Evolutionary conservation across 768 basidiomycete genomes (phyloP).

Genomic region (Leccinum aurantiacum): DNA sequence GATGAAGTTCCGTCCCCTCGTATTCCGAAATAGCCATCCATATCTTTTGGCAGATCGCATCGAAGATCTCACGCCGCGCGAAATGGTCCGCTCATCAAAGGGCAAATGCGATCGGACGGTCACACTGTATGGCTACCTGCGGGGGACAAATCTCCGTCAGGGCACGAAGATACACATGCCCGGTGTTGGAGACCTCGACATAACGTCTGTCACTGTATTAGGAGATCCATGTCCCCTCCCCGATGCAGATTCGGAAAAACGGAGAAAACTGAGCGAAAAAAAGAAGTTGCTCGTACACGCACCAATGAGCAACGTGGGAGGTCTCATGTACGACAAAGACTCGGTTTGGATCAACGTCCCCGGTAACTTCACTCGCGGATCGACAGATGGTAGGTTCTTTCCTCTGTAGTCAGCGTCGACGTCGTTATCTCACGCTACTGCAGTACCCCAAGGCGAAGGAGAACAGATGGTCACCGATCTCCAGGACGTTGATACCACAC

Average conservation of each 20-base stretch:
- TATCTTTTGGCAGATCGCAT: conserved; percentile 94
- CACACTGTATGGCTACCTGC: conserved; percentile 92
- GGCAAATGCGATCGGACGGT: conserved; percentile 94
- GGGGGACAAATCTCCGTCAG: conserved; percentile 79
- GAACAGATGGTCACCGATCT: conserved; percentile 98
- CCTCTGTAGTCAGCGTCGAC: background rate
- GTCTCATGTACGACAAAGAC: conserved; percentile 96
- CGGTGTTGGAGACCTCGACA: conserved; percentile 86
- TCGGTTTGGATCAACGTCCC: conserved; percentile 98
- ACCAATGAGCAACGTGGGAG: conserved; percentile 98
- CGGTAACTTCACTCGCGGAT: conserved; percentile 87
- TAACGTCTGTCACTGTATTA: conserved; percentile 70
- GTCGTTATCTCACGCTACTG: background rate
- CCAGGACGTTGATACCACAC: conserved; percentile 79
- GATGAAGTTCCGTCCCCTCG: conserved; percentile 97
- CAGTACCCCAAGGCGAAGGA: conserved; percentile 84
- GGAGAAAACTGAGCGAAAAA: conserved; percentile 92
- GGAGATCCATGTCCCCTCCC: conserved; percentile 97
- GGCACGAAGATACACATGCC: conserved; percentile 90
- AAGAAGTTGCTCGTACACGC: conserved; percentile 90
- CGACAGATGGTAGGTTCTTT: conserved; percentile 51
- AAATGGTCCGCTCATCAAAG: conserved; percentile 69
- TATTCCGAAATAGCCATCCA: conserved; percentile 94
- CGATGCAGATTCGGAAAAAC: conserved; percentile 85
- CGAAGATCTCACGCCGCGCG: conserved; percentile 91